Conservation (phyloP, 2,329 filamentous ascomycete species). For the Stachybotrys echinatus region DNA sequence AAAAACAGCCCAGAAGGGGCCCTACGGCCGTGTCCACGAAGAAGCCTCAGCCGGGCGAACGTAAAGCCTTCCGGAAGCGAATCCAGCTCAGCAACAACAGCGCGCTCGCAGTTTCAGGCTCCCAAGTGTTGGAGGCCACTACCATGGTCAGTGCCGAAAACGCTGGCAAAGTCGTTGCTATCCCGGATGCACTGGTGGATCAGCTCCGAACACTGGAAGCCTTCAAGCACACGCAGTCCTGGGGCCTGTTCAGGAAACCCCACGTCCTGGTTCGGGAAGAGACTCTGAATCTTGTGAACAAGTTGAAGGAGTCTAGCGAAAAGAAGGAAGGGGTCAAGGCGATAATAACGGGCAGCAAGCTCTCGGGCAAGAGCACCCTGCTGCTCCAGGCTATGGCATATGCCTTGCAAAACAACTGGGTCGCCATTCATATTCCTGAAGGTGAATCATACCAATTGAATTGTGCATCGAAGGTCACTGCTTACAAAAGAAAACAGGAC, state of each 20-base stretch:
- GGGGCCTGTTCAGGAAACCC: constrained; percentile 79
- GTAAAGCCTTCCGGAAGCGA: constrained; percentile 80
- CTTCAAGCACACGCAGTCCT: constrained; percentile 86
- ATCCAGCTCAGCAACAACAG: constrained; percentile 94
- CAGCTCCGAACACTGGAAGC: constrained; percentile 77
- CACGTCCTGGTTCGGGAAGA: constrained; percentile 74
- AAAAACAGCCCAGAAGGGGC: constrained; percentile 34
- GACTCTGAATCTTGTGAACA: constrained; percentile 64
- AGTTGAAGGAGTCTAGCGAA: constrained; percentile 50
- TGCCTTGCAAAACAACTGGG: constrained; percentile 77
- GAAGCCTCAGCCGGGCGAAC: constrained; percentile 69
- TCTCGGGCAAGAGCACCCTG: constrained; percentile 82
- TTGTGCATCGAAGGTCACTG: neutral
- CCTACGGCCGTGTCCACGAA: constrained; percentile 46
- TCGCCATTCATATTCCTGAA: constrained; percentile 86
- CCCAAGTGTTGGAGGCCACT: constrained; percentile 54
- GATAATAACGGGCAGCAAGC: constrained; percentile 67
- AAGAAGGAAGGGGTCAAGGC: constrained; percentile 53
- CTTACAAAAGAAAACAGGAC: constrained; percentile 37
- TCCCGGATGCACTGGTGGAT: constrained; percentile 69
- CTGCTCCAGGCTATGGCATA: constrained; percentile 79
- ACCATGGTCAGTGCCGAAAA: constrained; percentile 50
- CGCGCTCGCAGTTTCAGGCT: constrained; percentile 68
- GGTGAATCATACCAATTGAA: constrained; percentile 46
- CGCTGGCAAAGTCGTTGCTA: constrained; percentile 61